phyloP scores from a whole-genome alignment of 257 asterid species.

The Oldenlandia corymbosa region DNA sequence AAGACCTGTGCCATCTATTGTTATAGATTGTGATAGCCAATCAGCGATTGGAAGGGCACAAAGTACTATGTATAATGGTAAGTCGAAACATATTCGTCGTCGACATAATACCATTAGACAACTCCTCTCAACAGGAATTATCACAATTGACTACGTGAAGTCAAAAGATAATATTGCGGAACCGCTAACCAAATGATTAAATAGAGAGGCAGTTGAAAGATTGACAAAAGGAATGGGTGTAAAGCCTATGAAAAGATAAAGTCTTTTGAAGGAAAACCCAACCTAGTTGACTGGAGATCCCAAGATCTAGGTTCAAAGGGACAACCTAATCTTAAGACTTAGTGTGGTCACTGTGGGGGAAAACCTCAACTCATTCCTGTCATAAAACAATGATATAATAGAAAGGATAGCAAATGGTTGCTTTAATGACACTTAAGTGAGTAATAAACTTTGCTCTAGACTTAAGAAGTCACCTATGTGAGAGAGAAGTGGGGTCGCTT shows the following conservation, averaged over 20 bases:
- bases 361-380: no score
- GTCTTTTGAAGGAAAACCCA: neutral
- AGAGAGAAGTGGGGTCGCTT: no score
- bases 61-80: neutral
- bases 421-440: no score
- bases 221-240: neutral
- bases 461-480: no score
- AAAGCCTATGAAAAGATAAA: neutral
- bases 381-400: no score
- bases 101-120: neutral
- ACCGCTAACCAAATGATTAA: neutral
- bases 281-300: slow-evolving; percentile 1
- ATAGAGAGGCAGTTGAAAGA: neutral
- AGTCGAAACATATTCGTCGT: neutral
- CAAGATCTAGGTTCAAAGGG: slow-evolving; percentile 3
- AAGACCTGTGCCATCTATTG: neutral
- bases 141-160: neutral
- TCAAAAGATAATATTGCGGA: neutral
- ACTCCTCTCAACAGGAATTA: neutral
- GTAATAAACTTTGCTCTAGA: no score
- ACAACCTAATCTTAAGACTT: neutral
- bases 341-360: neutral
- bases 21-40: neutral
- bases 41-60: slow-evolving; percentile 4
- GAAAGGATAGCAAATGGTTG: no score